Evolutionary conservation across 2,329 filamentous ascomycete species (phyloP).

Genomic region (Apiospora pterosperma): DNA sequence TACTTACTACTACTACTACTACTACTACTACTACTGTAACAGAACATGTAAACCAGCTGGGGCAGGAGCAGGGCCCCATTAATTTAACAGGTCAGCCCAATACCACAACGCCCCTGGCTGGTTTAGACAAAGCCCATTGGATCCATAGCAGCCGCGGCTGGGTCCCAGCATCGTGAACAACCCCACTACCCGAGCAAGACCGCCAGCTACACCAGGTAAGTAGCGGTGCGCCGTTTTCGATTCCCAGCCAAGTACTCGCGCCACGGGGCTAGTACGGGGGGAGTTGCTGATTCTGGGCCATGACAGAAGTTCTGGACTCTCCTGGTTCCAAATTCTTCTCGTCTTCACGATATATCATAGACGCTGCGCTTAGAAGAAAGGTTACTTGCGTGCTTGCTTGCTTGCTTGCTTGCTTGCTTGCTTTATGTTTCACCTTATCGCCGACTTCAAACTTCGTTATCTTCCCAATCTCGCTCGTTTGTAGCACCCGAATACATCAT

Average conservation of each 20-base stretch:
- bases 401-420: not conserved
- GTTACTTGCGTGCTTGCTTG: constrained; percentile 7
- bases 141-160: constrained; percentile 1
- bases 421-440: not conserved
- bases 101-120: not conserved
- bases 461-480: not conserved
- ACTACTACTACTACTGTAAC: no score
- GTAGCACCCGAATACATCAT: constrained; percentile 13
- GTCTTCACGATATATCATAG: not conserved
- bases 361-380: constrained; percentile 4
- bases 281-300: constrained; percentile 14
- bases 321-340: constrained; percentile 7
- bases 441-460: not conserved
- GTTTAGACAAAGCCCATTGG: not conserved
- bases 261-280: constrained; percentile 10
- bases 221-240: constrained; percentile 12
- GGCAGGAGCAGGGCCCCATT: not conserved
- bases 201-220: constrained; percentile 10
- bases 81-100: constrained; percentile 4
- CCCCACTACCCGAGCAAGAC: constrained; percentile 11
- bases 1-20: no score
- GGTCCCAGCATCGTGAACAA: constrained; percentile 10
- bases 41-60: not conserved
- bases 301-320: constrained; percentile 6
- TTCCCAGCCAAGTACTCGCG: constrained; percentile 2